A percentile compares a stretch with the other conserved stretches of the same genome.
These are phyloP conservation scores for Lasiodiplodia theobromae DNA, from an alignment of 2,329 filamentous ascomycete genomes.

Conservation along the genomic window DNA sequence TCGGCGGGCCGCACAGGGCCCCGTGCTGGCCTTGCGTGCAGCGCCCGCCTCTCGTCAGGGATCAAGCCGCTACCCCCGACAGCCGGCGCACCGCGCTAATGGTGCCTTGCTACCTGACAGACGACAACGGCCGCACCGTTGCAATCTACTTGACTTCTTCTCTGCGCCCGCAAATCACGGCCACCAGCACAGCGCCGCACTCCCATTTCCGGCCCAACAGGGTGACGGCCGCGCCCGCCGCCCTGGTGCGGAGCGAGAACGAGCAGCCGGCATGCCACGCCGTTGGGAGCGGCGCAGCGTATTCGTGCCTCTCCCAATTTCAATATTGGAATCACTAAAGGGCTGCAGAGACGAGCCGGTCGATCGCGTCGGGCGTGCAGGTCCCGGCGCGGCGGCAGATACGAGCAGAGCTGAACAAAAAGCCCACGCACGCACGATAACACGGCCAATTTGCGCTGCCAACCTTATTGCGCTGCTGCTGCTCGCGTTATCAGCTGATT, in stretches of 20 bases:
- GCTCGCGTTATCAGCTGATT: constrained; percentile 1
- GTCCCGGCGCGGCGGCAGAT: constrained; percentile 8
- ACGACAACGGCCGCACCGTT: constrained; percentile 17
- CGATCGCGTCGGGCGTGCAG: constrained; percentile 3
- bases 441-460: constrained; percentile 2
- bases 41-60: constrained; percentile 14
- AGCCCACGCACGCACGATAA: background rate
- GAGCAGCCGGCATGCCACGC: background rate
- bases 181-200: background rate
- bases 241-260: constrained; percentile 1
- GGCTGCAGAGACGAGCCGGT: background rate
- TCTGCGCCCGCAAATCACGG: background rate
- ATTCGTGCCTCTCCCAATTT: constrained; percentile 6
- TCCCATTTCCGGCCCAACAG: background rate
- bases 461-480: background rate
- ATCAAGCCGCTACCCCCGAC: background rate
- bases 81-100: constrained; percentile 8
- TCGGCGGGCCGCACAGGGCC: constrained; percentile 12
- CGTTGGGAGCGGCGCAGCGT: background rate
- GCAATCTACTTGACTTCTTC: constrained; percentile 10
- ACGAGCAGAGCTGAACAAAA: background rate
- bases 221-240: background rate
- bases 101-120: constrained; percentile 16
- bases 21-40: constrained; percentile 24
- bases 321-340: background rate